Conservation (phyloP, 2,329 filamentous ascomycete species). For the Claviceps pazoutovae region DNA sequence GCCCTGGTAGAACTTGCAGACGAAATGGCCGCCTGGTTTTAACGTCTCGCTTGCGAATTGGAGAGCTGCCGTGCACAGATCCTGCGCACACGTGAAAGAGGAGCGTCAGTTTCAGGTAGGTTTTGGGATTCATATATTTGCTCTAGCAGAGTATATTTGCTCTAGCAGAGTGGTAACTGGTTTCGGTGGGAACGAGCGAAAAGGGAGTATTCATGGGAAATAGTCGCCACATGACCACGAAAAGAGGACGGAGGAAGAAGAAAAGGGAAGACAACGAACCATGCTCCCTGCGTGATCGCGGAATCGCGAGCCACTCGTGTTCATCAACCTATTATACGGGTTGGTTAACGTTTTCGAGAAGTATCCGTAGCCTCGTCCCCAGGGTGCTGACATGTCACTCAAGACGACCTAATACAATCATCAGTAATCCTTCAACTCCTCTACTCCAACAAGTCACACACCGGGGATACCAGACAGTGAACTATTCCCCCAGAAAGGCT, state of each 20-base stretch:
- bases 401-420: conserved; percentile 52
- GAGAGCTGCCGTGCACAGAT: conserved; percentile 77
- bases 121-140: no score
- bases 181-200: no score
- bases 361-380: conserved; percentile 66
- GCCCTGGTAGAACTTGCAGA: conserved; percentile 97
- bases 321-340: conserved; percentile 97
- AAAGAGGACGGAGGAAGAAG: background rate
- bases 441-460: background rate
- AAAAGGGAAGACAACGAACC: conserved; percentile 40
- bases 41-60: conserved; percentile 77
- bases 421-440: background rate
- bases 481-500: background rate
- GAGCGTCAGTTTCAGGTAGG: background rate
- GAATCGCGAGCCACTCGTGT: conserved; percentile 79
- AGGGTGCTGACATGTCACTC: conserved; percentile 99
- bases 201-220: no score
- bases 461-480: background rate
- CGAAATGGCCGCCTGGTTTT: conserved; percentile 69
- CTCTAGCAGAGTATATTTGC: no score
- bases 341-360: conserved; percentile 85
- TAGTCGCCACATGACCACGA: no score
- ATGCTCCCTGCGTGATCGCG: conserved; percentile 88
- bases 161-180: no score
- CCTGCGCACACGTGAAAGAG: conserved; percentile 35